Conservation (phyloP, 2,329 filamentous ascomycete genomes). For the Diaporthe longicolla region DNA sequence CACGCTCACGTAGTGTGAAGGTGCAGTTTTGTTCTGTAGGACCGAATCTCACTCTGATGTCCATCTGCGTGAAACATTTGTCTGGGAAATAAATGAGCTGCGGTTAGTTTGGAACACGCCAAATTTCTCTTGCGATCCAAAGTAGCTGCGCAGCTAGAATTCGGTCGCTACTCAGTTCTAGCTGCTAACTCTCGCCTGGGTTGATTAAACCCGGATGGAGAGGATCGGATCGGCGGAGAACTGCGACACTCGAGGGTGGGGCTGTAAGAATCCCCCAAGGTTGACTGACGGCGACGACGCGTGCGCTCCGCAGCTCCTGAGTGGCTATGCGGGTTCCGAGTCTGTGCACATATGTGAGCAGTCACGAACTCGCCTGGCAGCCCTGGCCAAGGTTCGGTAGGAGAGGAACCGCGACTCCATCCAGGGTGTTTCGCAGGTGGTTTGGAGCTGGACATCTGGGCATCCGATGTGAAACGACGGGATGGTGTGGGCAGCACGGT, state of each 20-base stretch:
- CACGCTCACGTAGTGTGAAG: not conserved
- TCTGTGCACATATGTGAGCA: slow-evolving; percentile 16
- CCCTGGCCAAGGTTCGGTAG: not conserved
- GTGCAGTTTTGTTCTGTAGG: not conserved
- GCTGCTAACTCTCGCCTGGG: not conserved
- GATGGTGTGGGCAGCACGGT: not conserved
- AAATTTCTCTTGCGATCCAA: slow-evolving; percentile 14
- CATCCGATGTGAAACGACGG: slow-evolving; percentile 28
- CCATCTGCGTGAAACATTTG: slow-evolving; percentile 14
- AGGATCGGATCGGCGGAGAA: slow-evolving; percentile 23
- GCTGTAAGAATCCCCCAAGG: slow-evolving; percentile 22
- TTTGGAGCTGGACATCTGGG: not conserved
- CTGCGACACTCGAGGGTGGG: slow-evolving; percentile 24
- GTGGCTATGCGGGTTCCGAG: not conserved
- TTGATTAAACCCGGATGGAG: slow-evolving; percentile 6
- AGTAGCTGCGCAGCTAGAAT: not conserved
- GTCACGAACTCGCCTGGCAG: slow-evolving; percentile 9
- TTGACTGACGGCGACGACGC: not conserved
- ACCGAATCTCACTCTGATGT: not conserved
- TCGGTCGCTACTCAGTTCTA: not conserved
- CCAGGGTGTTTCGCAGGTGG: not conserved
- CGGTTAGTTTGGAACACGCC: slow-evolving; percentile 2
- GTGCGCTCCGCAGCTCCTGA: not conserved
- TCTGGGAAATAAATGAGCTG: not conserved
- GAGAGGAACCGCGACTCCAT: not conserved